Evolutionary conservation across 305 asterid genomes (phyloP).

Genomic region (Fraxinus floribunda): DNA sequence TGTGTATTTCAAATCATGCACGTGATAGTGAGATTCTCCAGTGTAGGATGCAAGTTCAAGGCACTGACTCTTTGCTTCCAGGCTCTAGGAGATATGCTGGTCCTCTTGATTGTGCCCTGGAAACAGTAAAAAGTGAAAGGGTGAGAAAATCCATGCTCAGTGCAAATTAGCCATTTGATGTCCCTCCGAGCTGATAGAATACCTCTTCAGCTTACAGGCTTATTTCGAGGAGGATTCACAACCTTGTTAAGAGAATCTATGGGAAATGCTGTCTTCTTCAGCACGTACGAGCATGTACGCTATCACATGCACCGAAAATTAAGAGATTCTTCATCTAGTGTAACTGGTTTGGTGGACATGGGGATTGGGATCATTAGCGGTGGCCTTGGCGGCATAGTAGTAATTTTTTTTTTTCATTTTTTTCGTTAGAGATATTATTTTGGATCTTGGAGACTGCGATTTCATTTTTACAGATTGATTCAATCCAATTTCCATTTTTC

Average conservation of each 20-base stretch:
- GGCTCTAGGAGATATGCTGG: slow-evolving; percentile 56
- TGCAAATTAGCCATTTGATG: slow-evolving; percentile 15
- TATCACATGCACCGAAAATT: slow-evolving; percentile 62
- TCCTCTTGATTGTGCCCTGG: slow-evolving; percentile 80
- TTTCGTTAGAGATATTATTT: slow-evolving; percentile 15
- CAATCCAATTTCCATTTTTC: background rate
- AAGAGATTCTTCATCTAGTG: slow-evolving; percentile 53
- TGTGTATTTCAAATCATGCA: slow-evolving; percentile 26
- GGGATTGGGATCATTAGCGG: slow-evolving; percentile 85
- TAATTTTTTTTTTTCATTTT: slow-evolving; percentile 33
- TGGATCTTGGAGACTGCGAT: background rate
- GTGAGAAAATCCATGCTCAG: slow-evolving; percentile 45
- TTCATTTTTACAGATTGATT: background rate
- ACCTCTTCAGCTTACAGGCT: slow-evolving; percentile 65
- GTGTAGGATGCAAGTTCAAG: slow-evolving; percentile 99
- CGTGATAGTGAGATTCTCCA: slow-evolving; percentile 61
- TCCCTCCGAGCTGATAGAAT: slow-evolving; percentile 41
- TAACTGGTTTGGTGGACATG: slow-evolving; percentile 55
- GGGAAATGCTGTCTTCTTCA: slow-evolving; percentile 83
- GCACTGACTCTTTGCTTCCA: slow-evolving; percentile 52
- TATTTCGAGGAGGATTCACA: slow-evolving; percentile 76
- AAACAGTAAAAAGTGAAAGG: slow-evolving; percentile 74
- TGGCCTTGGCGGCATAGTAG: slow-evolving; percentile 82
- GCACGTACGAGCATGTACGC: slow-evolving; percentile 76
- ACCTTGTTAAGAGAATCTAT: slow-evolving; percentile 78